These are phyloP conservation scores for Stachybotrys elegans DNA, from an alignment of 2,329 filamentous ascomycete species.

Conservation along the genomic window DNA sequence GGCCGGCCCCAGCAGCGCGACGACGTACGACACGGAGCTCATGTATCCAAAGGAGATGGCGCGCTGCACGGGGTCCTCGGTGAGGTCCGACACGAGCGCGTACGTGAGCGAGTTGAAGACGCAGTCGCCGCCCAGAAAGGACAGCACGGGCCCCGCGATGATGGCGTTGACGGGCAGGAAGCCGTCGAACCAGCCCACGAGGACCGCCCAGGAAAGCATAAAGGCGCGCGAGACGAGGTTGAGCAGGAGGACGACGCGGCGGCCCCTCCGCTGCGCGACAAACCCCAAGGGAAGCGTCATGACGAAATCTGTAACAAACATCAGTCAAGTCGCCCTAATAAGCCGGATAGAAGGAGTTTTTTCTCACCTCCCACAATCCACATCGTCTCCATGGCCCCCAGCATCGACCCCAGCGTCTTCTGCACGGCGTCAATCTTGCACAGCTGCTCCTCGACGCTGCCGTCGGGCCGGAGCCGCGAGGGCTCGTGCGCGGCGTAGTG, in stretches of 20 bases:
- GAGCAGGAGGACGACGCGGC: constrained; percentile 32
- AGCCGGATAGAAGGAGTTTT: rapidly evolving
- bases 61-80: constrained; percentile 38
- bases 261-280: constrained; percentile 37
- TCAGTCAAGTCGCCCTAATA: neutral
- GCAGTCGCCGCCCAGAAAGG: constrained; percentile 43
- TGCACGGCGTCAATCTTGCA: constrained; percentile 52
- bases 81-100: constrained; percentile 36
- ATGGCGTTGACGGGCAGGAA: constrained; percentile 23
- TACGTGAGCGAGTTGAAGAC: constrained; percentile 47
- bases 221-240: constrained; percentile 33
- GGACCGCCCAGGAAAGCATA: constrained; percentile 18
- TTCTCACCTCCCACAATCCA: constrained; percentile 44
- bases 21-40: constrained; percentile 42
- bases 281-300: constrained; percentile 45
- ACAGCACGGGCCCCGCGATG: constrained; percentile 34
- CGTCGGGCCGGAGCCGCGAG: constrained; percentile 18
- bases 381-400: constrained; percentile 43
- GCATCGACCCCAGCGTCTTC: constrained; percentile 44
- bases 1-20: constrained; percentile 40
- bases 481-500: constrained; percentile 40
- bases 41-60: constrained; percentile 47
- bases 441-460: constrained; percentile 41
- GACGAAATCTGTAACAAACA: constrained; percentile 32
- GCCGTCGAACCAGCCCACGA: constrained; percentile 13